Evolutionary conservation across 2,329 filamentous ascomycete genomes (phyloP), one percentile per base, ranked within the genome.

Genomic region (Pseudogymnoascus sp.): DNA sequence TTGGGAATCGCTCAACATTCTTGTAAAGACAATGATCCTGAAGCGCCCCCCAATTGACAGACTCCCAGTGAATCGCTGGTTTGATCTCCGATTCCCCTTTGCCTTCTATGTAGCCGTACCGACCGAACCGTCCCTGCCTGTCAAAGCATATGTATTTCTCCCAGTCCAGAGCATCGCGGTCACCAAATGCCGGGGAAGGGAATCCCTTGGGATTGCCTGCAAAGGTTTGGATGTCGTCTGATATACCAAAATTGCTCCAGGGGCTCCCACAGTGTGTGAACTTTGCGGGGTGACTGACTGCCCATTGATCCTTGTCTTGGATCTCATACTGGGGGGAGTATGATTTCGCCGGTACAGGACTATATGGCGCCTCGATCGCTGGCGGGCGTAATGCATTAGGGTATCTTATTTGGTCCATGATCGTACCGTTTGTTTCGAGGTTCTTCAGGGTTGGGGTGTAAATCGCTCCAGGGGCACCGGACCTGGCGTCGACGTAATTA

Each of bases 241-340:
- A 76, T 1, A 74, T 68, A 38, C 76, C 70, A 21, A 62, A 44
- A 11, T 40, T 9, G 11, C 79, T 78, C 62, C 79, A 73, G 1
- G 88, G 85, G 1, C 88, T 88, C 61, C 83, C 77, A 72, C 90
- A 93, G 1, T 86, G 75, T 5, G 84, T 79, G 69, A 87, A 84
- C 62, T 80, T 73, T 15, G 86, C 87, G 59, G 81, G 78, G 67
- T 82, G 82, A 31, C 76, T 73, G 59, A 77, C 75, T 69, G 78
- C 82, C 87, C 87, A 92, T 13, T 78, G 74, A 3, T 78, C 76
- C 61, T 80, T 82, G 70, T 89, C 88, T 76, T 91, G 90, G 15
- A 83, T 77, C 0, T 89, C 88, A 67, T 91, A 92, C 26, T 42
- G 59, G 0, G 89, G 89, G 64, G 87, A 81, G 74, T 90, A 91